Conservation (phyloP, 2,329 filamentous ascomycete genomes). For the Thermomyces lanuginosus region DNA sequence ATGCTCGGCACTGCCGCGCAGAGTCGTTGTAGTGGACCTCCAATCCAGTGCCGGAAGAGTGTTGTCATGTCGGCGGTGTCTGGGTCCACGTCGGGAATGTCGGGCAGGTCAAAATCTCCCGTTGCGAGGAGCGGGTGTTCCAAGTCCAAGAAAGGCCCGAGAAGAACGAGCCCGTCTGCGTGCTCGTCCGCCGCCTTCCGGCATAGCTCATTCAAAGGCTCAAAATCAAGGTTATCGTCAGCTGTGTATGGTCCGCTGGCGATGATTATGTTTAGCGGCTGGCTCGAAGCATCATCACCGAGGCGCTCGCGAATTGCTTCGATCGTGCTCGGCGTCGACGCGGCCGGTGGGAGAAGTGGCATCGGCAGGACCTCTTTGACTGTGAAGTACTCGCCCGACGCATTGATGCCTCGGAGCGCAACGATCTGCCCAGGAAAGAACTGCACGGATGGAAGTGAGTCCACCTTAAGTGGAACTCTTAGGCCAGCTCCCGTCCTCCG, state of each 20-base stretch:
- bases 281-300: slow-evolving; percentile 43
- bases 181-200: slow-evolving; percentile 55
- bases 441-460: slow-evolving; percentile 51
- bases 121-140: slow-evolving; percentile 77
- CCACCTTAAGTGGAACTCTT: slow-evolving; percentile 63
- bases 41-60: slow-evolving; percentile 67
- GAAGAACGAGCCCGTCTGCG: slow-evolving; percentile 63
- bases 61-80: slow-evolving; percentile 68
- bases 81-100: slow-evolving; percentile 49
- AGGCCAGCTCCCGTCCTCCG: slow-evolving; percentile 67
- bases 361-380: slow-evolving; percentile 60
- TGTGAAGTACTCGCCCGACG: slow-evolving; percentile 66
- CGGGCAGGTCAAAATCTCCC: slow-evolving; percentile 61
- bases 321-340: slow-evolving; percentile 49
- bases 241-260: slow-evolving; percentile 82
- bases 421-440: slow-evolving; percentile 94
- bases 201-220: slow-evolving; percentile 69
- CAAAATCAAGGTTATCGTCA: slow-evolving; percentile 81
- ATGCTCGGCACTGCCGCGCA: slow-evolving; percentile 55
- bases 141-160: slow-evolving; percentile 77
- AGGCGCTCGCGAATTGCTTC: slow-evolving; percentile 54
- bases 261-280: slow-evolving; percentile 60
- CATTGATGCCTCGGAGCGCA: slow-evolving; percentile 70
- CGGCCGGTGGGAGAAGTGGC: slow-evolving; percentile 58
- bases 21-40: slow-evolving; percentile 55